These are phyloP conservation scores for Phoma herbarum DNA, from an alignment of 2,329 filamentous ascomycete species.

Conservation along the genomic window DNA sequence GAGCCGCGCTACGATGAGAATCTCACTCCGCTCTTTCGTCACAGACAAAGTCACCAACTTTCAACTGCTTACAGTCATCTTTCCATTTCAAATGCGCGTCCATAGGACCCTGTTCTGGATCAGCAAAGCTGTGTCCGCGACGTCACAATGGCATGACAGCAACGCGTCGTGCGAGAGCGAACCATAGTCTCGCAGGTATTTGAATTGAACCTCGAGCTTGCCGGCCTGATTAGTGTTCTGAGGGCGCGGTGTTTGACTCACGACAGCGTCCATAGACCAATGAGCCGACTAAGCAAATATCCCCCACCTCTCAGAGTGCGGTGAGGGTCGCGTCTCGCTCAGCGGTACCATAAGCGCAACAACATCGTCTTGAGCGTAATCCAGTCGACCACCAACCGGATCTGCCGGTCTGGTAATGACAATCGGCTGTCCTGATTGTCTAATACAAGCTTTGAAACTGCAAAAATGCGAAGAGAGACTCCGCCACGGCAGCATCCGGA, in stretches of 20 bases:
- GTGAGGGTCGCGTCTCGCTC: background rate
- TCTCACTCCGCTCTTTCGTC: conserved; percentile 24
- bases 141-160: background rate
- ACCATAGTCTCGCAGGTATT: background rate
- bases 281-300: background rate
- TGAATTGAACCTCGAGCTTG: background rate
- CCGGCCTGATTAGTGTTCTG: background rate
- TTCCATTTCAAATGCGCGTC: background rate
- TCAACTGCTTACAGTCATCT: conserved; percentile 7
- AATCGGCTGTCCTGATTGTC: background rate
- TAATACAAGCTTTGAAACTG: background rate
- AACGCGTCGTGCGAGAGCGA: background rate
- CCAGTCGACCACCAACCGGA: background rate
- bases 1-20: conserved; percentile 6
- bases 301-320: background rate
- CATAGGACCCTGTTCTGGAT: background rate
- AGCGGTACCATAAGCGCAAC: background rate
- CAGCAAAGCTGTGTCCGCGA: background rate
- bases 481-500: background rate
- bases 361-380: background rate
- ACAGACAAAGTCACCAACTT: background rate
- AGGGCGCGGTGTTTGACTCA: background rate
- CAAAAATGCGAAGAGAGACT: background rate
- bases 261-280: background rate
- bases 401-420: too few species aligned